Conservation (phyloP, 2,329 filamentous ascomycete genomes). For the Eutypella sp. region DNA sequence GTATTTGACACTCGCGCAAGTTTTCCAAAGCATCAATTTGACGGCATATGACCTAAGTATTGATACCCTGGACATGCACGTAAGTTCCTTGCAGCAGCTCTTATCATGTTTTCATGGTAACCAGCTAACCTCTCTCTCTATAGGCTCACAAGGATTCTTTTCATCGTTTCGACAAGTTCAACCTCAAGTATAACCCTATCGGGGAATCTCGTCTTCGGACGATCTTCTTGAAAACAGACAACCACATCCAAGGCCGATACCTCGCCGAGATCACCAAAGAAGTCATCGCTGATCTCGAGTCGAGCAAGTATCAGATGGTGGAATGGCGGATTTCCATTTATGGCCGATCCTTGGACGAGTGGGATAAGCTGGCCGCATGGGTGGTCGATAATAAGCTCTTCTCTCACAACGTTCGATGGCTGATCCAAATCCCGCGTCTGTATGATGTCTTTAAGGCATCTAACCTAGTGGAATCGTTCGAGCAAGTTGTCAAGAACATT, state of each 20-base stretch:
- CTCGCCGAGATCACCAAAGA: constrained; percentile 97
- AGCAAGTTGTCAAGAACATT: constrained; percentile 84
- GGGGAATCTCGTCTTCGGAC: constrained; percentile 91
- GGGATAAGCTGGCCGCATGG: constrained; percentile 97
- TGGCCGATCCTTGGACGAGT: constrained; percentile 85
- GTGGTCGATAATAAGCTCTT: constrained; percentile 97
- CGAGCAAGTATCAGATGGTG: constrained; percentile 99
- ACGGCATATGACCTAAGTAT: constrained; percentile 98
- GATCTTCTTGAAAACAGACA: constrained; percentile 99
- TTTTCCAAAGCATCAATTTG: constrained; percentile 95
- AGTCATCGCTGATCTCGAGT: constrained; percentile 93
- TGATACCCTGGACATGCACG: constrained; percentile 98
- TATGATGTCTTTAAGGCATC: constrained; percentile 95
- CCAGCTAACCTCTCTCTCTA: constrained; percentile 9
- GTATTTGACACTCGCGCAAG: constrained; percentile 82
- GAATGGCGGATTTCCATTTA: constrained; percentile 99
- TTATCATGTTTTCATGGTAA: not conserved
- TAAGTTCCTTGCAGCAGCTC: constrained; percentile 39
- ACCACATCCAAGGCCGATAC: constrained; percentile 93
- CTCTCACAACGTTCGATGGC: constrained; percentile 95
- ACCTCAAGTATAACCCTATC: constrained; percentile 96
- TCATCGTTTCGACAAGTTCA: constrained; percentile 99
- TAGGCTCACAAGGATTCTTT: constrained; percentile 95
- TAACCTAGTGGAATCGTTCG: constrained; percentile 80
- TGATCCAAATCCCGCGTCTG: constrained; percentile 89